phyloP scores from a whole-genome alignment of 768 basidiomycete species.

The Harrya chromipes region DNA sequence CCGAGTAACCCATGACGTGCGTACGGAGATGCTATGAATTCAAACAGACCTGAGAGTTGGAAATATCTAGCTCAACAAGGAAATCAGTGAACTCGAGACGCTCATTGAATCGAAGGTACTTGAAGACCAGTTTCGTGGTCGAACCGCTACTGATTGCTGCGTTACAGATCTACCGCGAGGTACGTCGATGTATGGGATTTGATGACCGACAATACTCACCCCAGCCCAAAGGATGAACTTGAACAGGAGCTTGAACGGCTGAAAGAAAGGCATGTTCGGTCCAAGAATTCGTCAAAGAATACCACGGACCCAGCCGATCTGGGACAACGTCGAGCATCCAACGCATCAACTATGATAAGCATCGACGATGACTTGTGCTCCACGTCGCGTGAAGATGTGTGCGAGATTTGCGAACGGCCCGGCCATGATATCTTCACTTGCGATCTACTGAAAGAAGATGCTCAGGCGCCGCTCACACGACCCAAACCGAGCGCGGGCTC shows the following conservation, averaged over 20 bases:
- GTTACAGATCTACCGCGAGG: constrained; percentile 79
- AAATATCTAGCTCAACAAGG: constrained; percentile 70
- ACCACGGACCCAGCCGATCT: constrained; percentile 36
- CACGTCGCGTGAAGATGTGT: constrained; percentile 44
- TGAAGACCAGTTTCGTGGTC: not conserved
- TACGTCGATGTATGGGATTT: constrained; percentile 24
- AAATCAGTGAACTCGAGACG: constrained; percentile 88
- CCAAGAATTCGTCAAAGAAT: constrained; percentile 56
- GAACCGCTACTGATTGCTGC: constrained; percentile 4
- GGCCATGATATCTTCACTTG: constrained; percentile 89
- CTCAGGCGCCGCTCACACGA: constrained; percentile 25
- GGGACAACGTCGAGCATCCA: constrained; percentile 22
- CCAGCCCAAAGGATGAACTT: constrained; percentile 64
- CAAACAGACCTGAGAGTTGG: not conserved
- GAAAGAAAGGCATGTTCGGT: constrained; percentile 63
- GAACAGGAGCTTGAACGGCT: constrained; percentile 79
- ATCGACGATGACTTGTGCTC: constrained; percentile 22
- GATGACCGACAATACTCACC: constrained; percentile 9
- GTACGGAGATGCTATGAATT: constrained; percentile 20
- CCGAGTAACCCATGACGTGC: constrained; percentile 63
- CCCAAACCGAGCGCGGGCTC: constrained; percentile 17
- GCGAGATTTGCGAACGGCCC: constrained; percentile 83
- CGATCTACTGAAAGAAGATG: constrained; percentile 63
- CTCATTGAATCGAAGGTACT: constrained; percentile 91
- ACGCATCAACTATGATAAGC: constrained; percentile 23